Base-by-base conservation (phyloP, 176 grass and related monocot genomes). In the Saccharum officinarum region DNA sequence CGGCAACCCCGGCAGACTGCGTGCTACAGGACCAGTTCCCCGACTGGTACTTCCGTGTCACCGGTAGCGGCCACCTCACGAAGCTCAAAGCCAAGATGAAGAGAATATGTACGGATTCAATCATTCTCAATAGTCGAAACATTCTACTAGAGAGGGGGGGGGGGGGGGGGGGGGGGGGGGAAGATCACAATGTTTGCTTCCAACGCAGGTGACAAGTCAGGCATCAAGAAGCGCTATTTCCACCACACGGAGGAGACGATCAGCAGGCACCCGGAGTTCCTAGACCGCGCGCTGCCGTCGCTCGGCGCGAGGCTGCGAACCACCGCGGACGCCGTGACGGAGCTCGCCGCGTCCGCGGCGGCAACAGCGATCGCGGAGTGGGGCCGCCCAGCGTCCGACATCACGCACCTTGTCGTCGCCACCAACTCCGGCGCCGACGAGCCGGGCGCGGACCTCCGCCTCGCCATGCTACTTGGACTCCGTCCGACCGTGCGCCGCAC, bases 11-110 rank as follows among this genome's bases (percentile, higher is more conserved):
- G 7, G 79, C 17, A 17, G 83, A 93, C 78, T 82, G 79, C 38
- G 23, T 93, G 8, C 26, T 42, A 3, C 92, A 93, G 69, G 88
- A 82, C 12, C 82, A 90, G 66, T 93, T 86, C 67, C 47, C 88
- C 1, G 92, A 90, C 40, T 90, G 87, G 82, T 90, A 93, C 86
- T 93, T 93, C 47, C 88, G 92, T 46, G 87, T 90, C 31, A 93
- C 92, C 38, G 79, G 80, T 3, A 93, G 92, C 79, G 92, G 90
- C 59, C 86, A 90, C 30, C 73, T 93, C 28, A 67, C 86, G 3
- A 75, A 80, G 26, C 88, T 93, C 49, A 93, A 93, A 49, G 86
- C 87, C 46, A 93, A 90, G 85, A 86, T 90, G 73, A 88, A 79
- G 26, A 87, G 74, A 73, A 93, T 93, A 49, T 90, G 88, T 93